phyloP scores from a whole-genome alignment of 2,329 filamentous ascomycete genomes.

The Knoxdaviesia proteae region DNA sequence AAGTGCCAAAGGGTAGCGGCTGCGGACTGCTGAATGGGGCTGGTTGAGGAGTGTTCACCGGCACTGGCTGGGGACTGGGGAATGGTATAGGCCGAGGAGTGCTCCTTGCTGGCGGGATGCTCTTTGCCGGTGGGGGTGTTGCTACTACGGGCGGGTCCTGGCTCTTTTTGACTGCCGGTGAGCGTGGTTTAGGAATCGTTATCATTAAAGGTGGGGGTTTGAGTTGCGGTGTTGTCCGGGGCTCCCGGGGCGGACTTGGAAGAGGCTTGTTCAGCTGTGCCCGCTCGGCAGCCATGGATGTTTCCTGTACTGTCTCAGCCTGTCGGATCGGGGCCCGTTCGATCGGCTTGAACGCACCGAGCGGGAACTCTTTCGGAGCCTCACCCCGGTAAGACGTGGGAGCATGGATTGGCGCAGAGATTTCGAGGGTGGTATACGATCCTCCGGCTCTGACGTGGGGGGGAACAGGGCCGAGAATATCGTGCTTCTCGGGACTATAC shows the following conservation, averaged over 20 bases:
- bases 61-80: not conserved
- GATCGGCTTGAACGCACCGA: constrained; percentile 1
- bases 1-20: not conserved
- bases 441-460: not conserved
- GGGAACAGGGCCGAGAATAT: constrained; percentile 5
- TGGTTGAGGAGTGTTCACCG: not conserved
- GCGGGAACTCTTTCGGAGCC: constrained; percentile 2
- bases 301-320: not conserved
- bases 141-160: no score
- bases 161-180: no score
- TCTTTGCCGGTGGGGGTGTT: no score
- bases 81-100: no score
- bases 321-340: no score
- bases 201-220: not conserved
- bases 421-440: constrained; percentile 13
- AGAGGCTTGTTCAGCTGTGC: constrained; percentile 6
- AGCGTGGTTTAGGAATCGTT: no score
- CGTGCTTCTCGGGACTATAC: constrained; percentile 16
- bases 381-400: not conserved
- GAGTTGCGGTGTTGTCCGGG: constrained; percentile 1
- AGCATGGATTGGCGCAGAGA: constrained; percentile 19
- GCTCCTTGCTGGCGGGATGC: no score
- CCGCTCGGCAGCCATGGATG: constrained; percentile 1
- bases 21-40: not conserved
- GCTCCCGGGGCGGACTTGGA: constrained; percentile 6